These are phyloP conservation scores for Diaporthe eres DNA, from an alignment of 2,329 filamentous ascomycete species.

Conservation along the genomic window DNA sequence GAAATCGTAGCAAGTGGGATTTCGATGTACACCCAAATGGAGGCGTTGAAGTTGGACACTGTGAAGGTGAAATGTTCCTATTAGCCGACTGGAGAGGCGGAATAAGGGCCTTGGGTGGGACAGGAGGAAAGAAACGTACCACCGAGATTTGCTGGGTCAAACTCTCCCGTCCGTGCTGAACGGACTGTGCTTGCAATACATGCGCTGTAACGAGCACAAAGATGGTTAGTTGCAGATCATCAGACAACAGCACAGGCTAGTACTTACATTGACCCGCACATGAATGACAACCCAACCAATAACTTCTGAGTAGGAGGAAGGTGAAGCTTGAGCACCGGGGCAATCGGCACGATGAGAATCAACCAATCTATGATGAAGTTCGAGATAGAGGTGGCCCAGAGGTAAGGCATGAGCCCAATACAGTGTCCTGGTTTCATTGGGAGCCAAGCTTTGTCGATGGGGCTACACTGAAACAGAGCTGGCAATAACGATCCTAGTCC, in stretches of 20 bases:
- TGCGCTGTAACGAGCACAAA: neutral
- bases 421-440: neutral
- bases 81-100: neutral
- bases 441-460: neutral
- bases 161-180: neutral
- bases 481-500: neutral
- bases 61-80: neutral
- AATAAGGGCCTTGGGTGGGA: neutral
- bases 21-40: neutral
- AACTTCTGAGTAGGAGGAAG: neutral
- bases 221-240: neutral
- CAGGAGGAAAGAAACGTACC: neutral
- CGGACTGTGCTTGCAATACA: neutral
- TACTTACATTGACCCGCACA: neutral
- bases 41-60: neutral
- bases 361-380: neutral
- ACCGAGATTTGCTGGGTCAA: neutral
- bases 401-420: neutral
- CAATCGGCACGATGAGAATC: neutral
- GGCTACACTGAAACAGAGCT: neutral
- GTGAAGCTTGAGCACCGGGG: neutral
- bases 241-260: neutral
- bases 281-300: neutral
- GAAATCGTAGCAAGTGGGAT: neutral
- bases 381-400: neutral